These are phyloP conservation scores for Diaporthe longicolla DNA, from an alignment of 2,329 filamentous ascomycete species.

Conservation along the genomic window DNA sequence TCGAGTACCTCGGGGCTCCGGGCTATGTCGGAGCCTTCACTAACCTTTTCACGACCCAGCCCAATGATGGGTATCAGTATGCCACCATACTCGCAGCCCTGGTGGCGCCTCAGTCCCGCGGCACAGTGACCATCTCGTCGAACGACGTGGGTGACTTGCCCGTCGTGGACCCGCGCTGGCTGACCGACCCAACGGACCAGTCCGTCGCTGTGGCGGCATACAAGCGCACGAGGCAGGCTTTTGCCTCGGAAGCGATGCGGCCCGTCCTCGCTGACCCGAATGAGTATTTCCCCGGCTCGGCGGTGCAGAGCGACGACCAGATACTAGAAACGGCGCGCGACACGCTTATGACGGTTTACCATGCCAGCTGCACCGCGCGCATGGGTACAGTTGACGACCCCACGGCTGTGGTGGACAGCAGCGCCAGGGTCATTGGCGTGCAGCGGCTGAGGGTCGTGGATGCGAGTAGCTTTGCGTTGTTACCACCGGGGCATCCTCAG, in stretches of 20 bases:
- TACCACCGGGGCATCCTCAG: slow-evolving; percentile 8
- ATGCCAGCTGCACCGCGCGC: slow-evolving; percentile 53
- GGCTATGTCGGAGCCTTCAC: slow-evolving; percentile 17
- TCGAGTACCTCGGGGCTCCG: slow-evolving; percentile 19
- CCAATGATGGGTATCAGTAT: background rate
- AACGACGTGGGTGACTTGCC: slow-evolving; percentile 45
- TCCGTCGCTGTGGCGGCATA: slow-evolving; percentile 45
- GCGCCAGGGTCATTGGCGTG: slow-evolving; percentile 14
- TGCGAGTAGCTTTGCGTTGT: slow-evolving; percentile 17
- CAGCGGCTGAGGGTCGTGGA: slow-evolving; percentile 16
- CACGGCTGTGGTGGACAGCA: slow-evolving; percentile 12
- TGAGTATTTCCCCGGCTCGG: slow-evolving; percentile 54
- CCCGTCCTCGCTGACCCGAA: slow-evolving; percentile 45
- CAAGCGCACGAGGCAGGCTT: slow-evolving; percentile 31
- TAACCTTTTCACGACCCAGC: slow-evolving; percentile 10
- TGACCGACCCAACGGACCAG: slow-evolving; percentile 43
- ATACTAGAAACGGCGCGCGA: slow-evolving; percentile 49
- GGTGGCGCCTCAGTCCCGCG: slow-evolving; percentile 22
- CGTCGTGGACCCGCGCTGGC: slow-evolving; percentile 55
- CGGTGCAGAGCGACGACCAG: slow-evolving; percentile 53
- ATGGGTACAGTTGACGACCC: slow-evolving; percentile 49
- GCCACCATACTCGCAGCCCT: slow-evolving; percentile 3
- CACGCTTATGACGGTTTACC: slow-evolving; percentile 50
- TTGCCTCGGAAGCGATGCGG: background rate
- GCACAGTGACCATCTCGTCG: slow-evolving; percentile 3